Evolutionary conservation across 139 green algal species (phyloP).

Genomic region (Picochlorum costavermella): DNA sequence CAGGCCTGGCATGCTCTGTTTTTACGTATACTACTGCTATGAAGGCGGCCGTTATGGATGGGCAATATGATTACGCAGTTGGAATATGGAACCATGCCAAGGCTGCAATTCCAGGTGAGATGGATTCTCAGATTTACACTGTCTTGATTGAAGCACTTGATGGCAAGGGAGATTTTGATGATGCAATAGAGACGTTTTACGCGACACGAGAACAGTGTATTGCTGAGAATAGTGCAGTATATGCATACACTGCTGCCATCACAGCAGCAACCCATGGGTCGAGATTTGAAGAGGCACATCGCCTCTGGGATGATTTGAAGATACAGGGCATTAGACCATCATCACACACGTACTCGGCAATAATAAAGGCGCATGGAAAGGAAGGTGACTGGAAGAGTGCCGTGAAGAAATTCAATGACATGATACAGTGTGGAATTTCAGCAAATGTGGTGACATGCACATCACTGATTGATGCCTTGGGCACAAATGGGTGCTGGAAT

Average conservation of each 20-base stretch:
- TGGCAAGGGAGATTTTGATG: conserved; percentile 48
- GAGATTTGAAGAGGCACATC: conserved; percentile 30
- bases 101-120: conserved; percentile 30
- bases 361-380: conserved; percentile 69
- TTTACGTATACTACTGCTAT: conserved; percentile 86
- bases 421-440: conserved; percentile 57
- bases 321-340: conserved; percentile 41
- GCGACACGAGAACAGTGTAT: conserved; percentile 41
- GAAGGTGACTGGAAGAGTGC: conserved; percentile 63
- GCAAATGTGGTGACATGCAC: conserved; percentile 86
- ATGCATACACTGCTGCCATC: conserved; percentile 82
- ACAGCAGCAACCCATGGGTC: conserved; percentile 68
- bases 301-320: conserved; percentile 76
- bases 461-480: conserved; percentile 73
- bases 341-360: conserved; percentile 71
- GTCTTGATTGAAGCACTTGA: conserved; percentile 74
- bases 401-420: conserved; percentile 73
- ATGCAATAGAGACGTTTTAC: conserved; percentile 61
- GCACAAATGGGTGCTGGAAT: conserved; percentile 65
- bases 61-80: conserved; percentile 47
- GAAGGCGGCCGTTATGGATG: conserved; percentile 61
- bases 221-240: conserved; percentile 50
- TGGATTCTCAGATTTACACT: conserved; percentile 72
- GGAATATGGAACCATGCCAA: conserved; percentile 53
- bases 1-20: conserved; percentile 50